Conservation (phyloP, 345 rosid genomes). For the Populus euphratica region DNA sequence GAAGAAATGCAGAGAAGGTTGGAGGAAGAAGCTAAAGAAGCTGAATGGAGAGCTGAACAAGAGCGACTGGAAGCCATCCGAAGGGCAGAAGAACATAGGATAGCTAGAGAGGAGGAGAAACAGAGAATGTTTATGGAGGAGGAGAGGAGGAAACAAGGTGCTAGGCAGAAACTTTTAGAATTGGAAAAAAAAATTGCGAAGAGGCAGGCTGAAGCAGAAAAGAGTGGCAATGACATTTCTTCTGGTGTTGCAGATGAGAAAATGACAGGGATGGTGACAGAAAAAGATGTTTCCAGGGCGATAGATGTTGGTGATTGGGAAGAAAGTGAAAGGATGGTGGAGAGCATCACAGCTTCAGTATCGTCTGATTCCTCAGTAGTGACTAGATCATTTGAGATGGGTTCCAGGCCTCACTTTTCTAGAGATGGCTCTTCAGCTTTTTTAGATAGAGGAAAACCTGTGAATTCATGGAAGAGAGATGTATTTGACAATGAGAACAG, state of each 20-base stretch:
- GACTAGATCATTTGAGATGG: slow-evolving; percentile 51
- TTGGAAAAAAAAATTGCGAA: slow-evolving; percentile 89
- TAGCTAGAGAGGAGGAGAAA: slow-evolving; percentile 92
- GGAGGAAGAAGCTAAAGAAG: slow-evolving; percentile 87
- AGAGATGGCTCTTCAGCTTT: slow-evolving; percentile 54
- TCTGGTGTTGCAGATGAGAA: slow-evolving; percentile 52
- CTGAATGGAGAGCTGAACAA: slow-evolving; percentile 87
- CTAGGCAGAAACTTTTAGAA: slow-evolving; percentile 90
- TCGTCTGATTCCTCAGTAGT: slow-evolving; percentile 60
- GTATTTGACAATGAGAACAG: slow-evolving; percentile 56
- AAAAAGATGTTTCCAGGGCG: slow-evolving; percentile 40
- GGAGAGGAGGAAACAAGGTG: slow-evolving; percentile 95
- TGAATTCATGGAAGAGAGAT: slow-evolving; percentile 73
- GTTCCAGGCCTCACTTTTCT: slow-evolving; percentile 43
- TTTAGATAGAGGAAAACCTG: slow-evolving; percentile 53
- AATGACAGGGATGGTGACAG: slow-evolving; percentile 36
- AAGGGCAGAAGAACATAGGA: slow-evolving; percentile 77
- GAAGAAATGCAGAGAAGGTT: slow-evolving; percentile 67
- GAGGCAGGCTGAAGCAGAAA: slow-evolving; percentile 63
- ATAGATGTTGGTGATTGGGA: slow-evolving; percentile 77
- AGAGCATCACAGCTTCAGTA: slow-evolving; percentile 76
- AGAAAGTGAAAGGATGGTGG: slow-evolving; percentile 84
- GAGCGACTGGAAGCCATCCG: slow-evolving; percentile 66
- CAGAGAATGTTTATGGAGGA: slow-evolving; percentile 72
- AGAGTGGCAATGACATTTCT: slow-evolving; percentile 37